Evolutionary conservation across 139 green algal species (phyloP).

Genomic region (Picochlorum costavermella): DNA sequence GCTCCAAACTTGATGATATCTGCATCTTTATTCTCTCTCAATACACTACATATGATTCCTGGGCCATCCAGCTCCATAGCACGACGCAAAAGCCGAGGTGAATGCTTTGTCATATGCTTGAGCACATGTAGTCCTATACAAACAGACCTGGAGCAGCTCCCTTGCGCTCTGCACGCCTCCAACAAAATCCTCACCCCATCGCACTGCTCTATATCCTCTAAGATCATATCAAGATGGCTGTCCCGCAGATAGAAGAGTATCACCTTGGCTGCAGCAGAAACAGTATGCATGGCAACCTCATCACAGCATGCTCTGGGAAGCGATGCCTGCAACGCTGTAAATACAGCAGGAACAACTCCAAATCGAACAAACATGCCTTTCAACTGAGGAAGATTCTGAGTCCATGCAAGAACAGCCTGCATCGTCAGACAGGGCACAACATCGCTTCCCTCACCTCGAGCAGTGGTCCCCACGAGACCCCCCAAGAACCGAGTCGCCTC

Average conservation of each 20-base stretch:
- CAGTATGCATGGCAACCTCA: background rate
- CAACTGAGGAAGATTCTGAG: too few relatives aligned
- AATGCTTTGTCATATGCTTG: background rate
- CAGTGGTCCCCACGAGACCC: too few relatives aligned
- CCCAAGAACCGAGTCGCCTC: too few relatives aligned
- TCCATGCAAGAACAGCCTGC: too few relatives aligned
- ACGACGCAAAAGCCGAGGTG: background rate
- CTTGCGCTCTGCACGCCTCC: background rate
- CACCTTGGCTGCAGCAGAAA: conserved; percentile 1
- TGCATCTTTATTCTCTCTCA: background rate
- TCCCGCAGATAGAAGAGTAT: too few relatives aligned
- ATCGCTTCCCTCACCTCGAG: too few relatives aligned
- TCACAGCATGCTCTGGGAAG: too few relatives aligned
- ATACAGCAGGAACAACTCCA: too few relatives aligned
- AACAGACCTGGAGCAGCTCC: background rate
- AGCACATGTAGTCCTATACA: background rate
- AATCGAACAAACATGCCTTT: too few relatives aligned
- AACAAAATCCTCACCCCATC: background rate
- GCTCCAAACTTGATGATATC: conserved; percentile 1
- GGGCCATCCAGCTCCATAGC: background rate
- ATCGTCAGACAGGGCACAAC: too few relatives aligned
- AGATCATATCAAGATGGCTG: background rate
- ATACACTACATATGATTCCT: background rate
- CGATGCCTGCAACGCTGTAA: too few relatives aligned
- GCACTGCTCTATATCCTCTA: background rate